Conservation (phyloP, 768 basidiomycete genomes). For the Pleurotus eryngii region DNA sequence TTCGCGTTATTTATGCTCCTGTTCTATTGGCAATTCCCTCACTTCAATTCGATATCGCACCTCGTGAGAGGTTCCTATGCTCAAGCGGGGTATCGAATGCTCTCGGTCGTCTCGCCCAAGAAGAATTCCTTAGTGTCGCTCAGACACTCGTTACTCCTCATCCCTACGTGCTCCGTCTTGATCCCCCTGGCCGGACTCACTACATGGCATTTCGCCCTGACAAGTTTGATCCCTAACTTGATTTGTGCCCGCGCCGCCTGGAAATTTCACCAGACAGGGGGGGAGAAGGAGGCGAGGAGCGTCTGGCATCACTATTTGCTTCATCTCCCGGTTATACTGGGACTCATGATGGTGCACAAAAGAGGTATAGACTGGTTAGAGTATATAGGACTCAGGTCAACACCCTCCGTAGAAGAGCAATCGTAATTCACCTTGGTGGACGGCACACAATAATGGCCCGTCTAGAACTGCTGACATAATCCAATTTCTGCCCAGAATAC, state of each 20-base stretch:
- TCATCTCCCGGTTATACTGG: conserved; percentile 87
- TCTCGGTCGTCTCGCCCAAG: conserved; percentile 71
- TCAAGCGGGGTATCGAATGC: conserved; percentile 91
- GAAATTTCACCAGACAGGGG: conserved; percentile 67
- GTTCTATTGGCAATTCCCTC: conserved; percentile 98
- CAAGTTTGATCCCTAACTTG: conserved; percentile 72
- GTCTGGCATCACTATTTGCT: conserved; percentile 83
- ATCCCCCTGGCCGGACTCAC: conserved; percentile 89
- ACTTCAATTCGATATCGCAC: conserved; percentile 93
- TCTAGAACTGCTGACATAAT: no score
- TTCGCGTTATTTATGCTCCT: conserved; percentile 79
- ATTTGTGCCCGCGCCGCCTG: conserved; percentile 68
- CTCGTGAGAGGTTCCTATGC: conserved; percentile 87
- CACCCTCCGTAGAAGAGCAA: background rate
- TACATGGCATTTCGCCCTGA: conserved; percentile 84
- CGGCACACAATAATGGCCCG: no score
- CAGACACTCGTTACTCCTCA: conserved; percentile 73
- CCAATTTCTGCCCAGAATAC: no score
- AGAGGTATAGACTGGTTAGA: conserved; percentile 75
- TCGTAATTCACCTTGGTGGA: no score
- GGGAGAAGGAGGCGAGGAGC: conserved; percentile 73
- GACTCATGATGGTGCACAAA: conserved; percentile 95
- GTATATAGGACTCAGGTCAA: conserved; percentile 44
- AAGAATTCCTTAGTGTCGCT: conserved; percentile 85
- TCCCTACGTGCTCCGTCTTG: conserved; percentile 76